phyloP scores from a whole-genome alignment of 139 green algal genomes.

The Diplosphaera chodatii region DNA sequence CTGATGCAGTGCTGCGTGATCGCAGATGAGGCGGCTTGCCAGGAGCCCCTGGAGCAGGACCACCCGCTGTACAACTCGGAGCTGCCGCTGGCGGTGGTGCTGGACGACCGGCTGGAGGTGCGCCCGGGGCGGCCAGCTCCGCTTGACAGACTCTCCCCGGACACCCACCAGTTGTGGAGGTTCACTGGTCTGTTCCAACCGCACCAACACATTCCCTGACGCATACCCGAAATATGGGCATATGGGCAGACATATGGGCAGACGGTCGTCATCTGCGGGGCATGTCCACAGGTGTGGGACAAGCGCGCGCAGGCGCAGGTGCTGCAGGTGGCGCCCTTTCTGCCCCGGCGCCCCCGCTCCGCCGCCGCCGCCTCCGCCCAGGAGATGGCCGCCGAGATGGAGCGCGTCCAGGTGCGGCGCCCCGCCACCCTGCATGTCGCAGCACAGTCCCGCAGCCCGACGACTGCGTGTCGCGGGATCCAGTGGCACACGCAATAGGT shows the following conservation, averaged over 20 bases:
- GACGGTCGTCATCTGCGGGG: too few relatives aligned
- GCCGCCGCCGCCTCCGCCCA: slow-evolving; percentile 1
- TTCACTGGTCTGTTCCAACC: background rate
- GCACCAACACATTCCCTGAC: background rate
- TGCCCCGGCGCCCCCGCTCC: slow-evolving; percentile 6
- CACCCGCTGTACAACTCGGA: slow-evolving; percentile 13
- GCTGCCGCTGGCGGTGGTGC: slow-evolving; percentile 63
- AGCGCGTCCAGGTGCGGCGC: slow-evolving; percentile 3
- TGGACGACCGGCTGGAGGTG: slow-evolving; percentile 80
- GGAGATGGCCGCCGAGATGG: slow-evolving; percentile 12
- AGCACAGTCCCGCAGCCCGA: too few relatives aligned
- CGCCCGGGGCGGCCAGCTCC: too few relatives aligned
- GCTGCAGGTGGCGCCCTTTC: slow-evolving; percentile 52
- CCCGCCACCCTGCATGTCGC: background rate
- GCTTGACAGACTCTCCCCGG: background rate
- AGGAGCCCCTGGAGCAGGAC: background rate
- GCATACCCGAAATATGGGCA: background rate
- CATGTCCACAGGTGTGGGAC: slow-evolving; percentile 49
- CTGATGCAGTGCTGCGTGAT: too few relatives aligned
- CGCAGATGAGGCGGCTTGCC: background rate
- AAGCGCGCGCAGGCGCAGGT: slow-evolving; percentile 39
- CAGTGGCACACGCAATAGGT: too few relatives aligned
- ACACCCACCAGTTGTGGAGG: background rate
- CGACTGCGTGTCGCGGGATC: too few relatives aligned
- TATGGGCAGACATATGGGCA: too few relatives aligned